Evolutionary conservation across 805 yeast genomes (phyloP).

Genomic region (Wickerhamomyces bovis): DNA sequence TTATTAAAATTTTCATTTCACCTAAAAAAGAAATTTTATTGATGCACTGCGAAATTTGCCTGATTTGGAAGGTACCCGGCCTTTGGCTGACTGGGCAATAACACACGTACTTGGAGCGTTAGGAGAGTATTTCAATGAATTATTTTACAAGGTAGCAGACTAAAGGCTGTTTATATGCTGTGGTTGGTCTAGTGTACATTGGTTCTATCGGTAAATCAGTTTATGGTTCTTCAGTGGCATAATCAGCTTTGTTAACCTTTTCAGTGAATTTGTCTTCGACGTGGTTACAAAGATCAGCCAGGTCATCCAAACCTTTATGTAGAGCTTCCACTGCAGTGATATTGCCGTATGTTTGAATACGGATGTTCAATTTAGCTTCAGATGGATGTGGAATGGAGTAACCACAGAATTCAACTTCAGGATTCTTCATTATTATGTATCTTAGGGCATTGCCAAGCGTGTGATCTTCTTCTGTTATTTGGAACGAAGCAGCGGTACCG

Average conservation of each 20-base stretch:
- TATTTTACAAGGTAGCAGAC: background rate
- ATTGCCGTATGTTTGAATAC: constrained; percentile 88
- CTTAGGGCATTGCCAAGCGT: constrained; percentile 92
- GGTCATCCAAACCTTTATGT: constrained; percentile 83
- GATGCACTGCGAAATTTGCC: background rate
- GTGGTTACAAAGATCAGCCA: constrained; percentile 74
- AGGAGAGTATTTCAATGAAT: too few species aligned
- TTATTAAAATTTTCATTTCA: background rate
- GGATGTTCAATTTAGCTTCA: constrained; percentile 78
- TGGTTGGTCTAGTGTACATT: background rate
- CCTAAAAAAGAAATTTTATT: constrained; percentile 1
- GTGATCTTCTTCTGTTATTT: constrained; percentile 90
- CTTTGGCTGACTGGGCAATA: too few species aligned
- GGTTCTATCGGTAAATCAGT: background rate
- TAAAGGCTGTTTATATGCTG: background rate
- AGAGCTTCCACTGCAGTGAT: constrained; percentile 89
- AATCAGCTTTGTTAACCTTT: constrained; percentile 54
- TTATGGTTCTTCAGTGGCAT: constrained; percentile 42
- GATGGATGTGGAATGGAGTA: constrained; percentile 98
- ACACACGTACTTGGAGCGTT: too few species aligned
- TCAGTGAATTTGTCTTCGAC: constrained; percentile 76
- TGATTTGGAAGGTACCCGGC: background rate
- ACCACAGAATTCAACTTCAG: constrained; percentile 97
- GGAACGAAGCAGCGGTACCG: constrained; percentile 92
- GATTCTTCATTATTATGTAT: constrained; percentile 93